phyloP scores from a whole-genome alignment of 257 asterid species.

The Ilex asprella region DNA sequence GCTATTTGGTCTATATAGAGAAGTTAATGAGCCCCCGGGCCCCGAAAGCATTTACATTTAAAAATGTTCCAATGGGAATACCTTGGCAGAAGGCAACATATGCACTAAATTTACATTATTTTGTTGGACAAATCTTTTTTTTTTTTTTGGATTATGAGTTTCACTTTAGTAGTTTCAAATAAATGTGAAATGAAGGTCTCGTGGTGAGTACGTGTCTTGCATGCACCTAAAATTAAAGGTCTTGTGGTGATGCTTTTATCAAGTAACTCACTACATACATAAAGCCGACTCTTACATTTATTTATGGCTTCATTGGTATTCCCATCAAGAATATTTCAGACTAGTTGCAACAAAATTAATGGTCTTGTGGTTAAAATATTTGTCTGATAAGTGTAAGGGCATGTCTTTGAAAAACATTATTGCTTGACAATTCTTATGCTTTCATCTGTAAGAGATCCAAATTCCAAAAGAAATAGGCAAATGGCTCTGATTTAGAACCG shows the following conservation, averaged over 20 bases:
- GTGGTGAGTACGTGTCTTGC: conserved; percentile 84
- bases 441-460: too few relatives aligned
- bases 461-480: too few relatives aligned
- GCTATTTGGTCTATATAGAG: conserved; percentile 35
- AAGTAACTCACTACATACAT: conserved; percentile 29
- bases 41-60: conserved; percentile 76
- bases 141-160: conserved; percentile 6
- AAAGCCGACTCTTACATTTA: background rate
- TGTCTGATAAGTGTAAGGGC: too few relatives aligned
- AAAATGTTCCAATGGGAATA: conserved; percentile 78
- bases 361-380: too few relatives aligned
- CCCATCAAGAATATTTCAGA: conserved; percentile 64
- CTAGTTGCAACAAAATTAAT: conserved; percentile 37
- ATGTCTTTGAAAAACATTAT: too few relatives aligned
- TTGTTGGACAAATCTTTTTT: background rate
- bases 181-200: conserved; percentile 43
- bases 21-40: conserved; percentile 93
- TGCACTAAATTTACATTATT: conserved; percentile 5
- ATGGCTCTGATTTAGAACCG: too few relatives aligned
- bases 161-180: conserved; percentile 6
- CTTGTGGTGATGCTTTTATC: conserved; percentile 60
- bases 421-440: too few relatives aligned
- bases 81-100: conserved; percentile 64
- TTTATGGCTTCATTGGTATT: conserved; percentile 42
- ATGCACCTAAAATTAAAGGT: conserved; percentile 79